Conservation (phyloP, 768 basidiomycete genomes). For the Suillus plorans region DNA sequence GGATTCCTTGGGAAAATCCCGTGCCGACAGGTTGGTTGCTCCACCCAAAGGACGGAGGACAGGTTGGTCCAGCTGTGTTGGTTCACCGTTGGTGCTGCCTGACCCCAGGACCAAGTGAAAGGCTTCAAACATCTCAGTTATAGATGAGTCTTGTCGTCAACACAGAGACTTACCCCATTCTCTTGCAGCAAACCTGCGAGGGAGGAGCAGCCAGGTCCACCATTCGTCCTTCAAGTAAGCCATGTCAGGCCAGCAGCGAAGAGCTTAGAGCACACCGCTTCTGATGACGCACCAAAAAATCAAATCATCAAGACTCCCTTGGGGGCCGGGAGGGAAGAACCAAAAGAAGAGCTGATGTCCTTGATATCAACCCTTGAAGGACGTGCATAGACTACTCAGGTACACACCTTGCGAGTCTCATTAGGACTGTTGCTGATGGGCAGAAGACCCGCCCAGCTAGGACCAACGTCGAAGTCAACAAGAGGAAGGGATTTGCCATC, state of each 20-base stretch:
- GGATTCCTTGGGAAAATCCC: neutral
- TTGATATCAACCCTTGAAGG: neutral
- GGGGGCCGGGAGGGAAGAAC: constrained; percentile 79
- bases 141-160: neutral
- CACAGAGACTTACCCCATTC: neutral
- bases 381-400: neutral
- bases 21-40: neutral
- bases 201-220: neutral
- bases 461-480: constrained; percentile 72
- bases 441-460: constrained; percentile 71
- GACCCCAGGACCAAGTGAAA: neutral
- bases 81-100: neutral
- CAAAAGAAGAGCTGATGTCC: constrained; percentile 64
- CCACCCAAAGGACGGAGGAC: neutral
- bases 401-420: constrained; percentile 63
- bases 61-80: neutral
- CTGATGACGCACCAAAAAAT: neutral
- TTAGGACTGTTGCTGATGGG: constrained; percentile 61
- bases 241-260: too few species aligned
- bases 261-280: neutral
- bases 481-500: constrained; percentile 63
- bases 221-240: neutral
- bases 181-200: neutral
- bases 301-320: constrained; percentile 40
- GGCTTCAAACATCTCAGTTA: neutral